Evolutionary conservation across 2,329 filamentous ascomycete genomes (phyloP).

Genomic region (Polytolypa hystricis): DNA sequence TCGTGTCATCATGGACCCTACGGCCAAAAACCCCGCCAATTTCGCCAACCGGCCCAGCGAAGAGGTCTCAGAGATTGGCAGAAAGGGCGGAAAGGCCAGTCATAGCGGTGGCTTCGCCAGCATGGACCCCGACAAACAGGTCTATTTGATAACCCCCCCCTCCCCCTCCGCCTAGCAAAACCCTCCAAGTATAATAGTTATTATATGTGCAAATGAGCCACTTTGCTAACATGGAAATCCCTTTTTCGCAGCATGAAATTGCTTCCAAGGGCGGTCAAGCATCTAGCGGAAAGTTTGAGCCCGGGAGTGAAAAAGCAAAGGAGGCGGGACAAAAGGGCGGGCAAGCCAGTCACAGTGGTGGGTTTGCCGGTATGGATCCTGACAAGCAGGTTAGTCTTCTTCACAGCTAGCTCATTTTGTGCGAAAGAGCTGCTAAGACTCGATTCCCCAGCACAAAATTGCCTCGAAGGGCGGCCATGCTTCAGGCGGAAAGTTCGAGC

Average conservation of each 20-base stretch:
- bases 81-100: conserved; percentile 38
- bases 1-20: too few species aligned
- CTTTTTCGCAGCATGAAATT: conserved; percentile 37
- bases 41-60: too few species aligned
- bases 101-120: conserved; percentile 19
- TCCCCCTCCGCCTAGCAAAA: too few species aligned
- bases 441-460: conserved; percentile 46
- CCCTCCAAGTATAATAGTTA: too few species aligned
- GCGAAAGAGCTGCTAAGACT: too few species aligned
- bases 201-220: too few species aligned
- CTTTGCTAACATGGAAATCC: too few species aligned
- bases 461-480: conserved; percentile 45
- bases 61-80: conserved; percentile 43
- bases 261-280: conserved; percentile 45
- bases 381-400: conserved; percentile 18
- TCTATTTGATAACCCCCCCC: too few species aligned
- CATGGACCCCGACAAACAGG: conserved; percentile 23
- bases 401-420: not conserved
- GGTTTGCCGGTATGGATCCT: conserved; percentile 22
- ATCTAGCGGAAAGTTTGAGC: conserved; percentile 40
- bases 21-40: too few species aligned
- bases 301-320: conserved; percentile 40
- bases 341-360: conserved; percentile 17
- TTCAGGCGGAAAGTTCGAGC: conserved; percentile 41
- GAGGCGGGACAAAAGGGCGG: conserved; percentile 49